These are phyloP conservation scores for Phytopythium chamaehyphon DNA, from an alignment of 352 stramenopile genomes.

Conservation along the genomic window DNA sequence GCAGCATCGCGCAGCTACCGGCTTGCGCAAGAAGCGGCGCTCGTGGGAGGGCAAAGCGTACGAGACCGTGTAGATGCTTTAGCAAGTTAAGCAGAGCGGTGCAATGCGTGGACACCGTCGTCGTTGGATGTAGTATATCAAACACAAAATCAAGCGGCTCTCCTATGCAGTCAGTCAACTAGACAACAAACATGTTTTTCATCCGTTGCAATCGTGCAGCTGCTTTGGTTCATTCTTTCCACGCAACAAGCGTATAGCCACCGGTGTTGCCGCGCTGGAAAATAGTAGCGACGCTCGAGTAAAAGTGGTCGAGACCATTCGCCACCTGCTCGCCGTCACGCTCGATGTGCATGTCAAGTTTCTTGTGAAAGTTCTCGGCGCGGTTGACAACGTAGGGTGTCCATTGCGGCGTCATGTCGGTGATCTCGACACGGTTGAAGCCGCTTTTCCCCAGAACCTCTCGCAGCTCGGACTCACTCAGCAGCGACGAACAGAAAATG, in stretches of 20 bases:
- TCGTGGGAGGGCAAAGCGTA: slow-evolving; percentile 66
- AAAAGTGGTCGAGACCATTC: slow-evolving; percentile 67
- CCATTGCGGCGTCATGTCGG: slow-evolving; percentile 71
- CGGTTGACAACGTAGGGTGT: slow-evolving; percentile 45
- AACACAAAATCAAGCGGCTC: not conserved
- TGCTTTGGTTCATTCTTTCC: slow-evolving; percentile 23
- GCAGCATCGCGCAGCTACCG: slow-evolving; percentile 30
- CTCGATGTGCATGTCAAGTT: slow-evolving; percentile 41
- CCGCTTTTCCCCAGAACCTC: slow-evolving; percentile 34
- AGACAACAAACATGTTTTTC: not conserved
- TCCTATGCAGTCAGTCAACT: too few relatives aligned
- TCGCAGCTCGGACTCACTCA: slow-evolving; percentile 34
- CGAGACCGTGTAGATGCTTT: slow-evolving; percentile 46
- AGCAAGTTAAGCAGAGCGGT: not conserved
- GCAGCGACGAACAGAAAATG: slow-evolving; percentile 57
- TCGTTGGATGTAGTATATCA: slow-evolving; percentile 5
- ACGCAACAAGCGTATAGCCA: slow-evolving; percentile 48
- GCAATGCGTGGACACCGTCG: not conserved
- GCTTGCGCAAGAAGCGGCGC: slow-evolving; percentile 57
- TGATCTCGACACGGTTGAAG: slow-evolving; percentile 50
- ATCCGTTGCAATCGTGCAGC: too few relatives aligned
- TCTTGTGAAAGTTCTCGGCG: slow-evolving; percentile 33
- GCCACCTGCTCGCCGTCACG: slow-evolving; percentile 54
- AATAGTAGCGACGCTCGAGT: slow-evolving; percentile 45
- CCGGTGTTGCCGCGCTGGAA: slow-evolving; percentile 59